These are phyloP conservation scores for Beauveria varroae DNA, from an alignment of 2,329 filamentous ascomycete genomes.

Conservation along the genomic window DNA sequence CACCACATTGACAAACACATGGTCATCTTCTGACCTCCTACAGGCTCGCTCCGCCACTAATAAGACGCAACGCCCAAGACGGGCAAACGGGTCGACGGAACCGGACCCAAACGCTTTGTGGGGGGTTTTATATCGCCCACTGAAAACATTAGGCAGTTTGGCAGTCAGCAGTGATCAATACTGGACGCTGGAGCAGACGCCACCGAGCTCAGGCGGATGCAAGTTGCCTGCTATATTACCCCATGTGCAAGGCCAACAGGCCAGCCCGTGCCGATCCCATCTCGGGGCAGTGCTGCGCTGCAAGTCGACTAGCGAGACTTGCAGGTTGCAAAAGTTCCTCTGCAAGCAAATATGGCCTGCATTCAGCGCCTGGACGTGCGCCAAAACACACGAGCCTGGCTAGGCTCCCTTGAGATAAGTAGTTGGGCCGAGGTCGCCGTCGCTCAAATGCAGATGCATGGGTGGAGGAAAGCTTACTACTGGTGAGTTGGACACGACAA, in stretches of 20 bases:
- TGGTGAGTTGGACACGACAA: background rate
- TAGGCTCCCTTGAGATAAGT: background rate
- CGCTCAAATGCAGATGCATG: background rate
- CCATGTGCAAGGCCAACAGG: slow-evolving; percentile 6
- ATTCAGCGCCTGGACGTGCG: background rate
- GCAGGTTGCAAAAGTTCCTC: background rate
- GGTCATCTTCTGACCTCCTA: background rate
- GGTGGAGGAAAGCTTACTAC: background rate
- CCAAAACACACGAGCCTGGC: background rate
- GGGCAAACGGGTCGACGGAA: too few relatives aligned
- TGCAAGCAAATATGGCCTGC: background rate
- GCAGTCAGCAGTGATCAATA: too few relatives aligned
- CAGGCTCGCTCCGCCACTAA: background rate
- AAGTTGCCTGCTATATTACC: background rate
- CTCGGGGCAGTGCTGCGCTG: background rate
- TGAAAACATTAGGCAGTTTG: too few relatives aligned
- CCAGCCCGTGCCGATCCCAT: background rate
- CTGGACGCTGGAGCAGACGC: background rate
- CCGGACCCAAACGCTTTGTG: too few relatives aligned
- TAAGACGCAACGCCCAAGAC: too few relatives aligned
- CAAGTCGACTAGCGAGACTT: background rate
- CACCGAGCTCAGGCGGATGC: too few relatives aligned
- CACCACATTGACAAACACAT: background rate
- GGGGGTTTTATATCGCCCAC: too few relatives aligned
- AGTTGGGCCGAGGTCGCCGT: background rate